Percentiles rank a stretch among this genome's conserved stretches.
Conservation (phyloP, 2,329 filamentous ascomycete genomes). For the Aspergillus jensenii region DNA sequence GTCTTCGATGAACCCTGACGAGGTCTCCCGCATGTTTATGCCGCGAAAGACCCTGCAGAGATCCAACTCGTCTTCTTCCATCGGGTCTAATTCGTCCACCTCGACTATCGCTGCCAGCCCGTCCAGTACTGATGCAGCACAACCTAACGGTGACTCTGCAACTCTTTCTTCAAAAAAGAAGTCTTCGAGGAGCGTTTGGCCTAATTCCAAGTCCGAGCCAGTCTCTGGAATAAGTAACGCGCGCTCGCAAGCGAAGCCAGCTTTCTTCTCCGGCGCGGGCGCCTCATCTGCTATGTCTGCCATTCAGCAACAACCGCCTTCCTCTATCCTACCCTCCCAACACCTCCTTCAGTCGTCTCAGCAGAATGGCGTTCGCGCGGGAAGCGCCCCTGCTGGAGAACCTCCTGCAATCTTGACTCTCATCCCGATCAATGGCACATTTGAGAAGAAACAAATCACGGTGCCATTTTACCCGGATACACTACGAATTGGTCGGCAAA, state of each 20-base stretch:
- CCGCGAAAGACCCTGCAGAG: conserved; percentile 84
- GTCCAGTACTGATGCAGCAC: conserved; percentile 40
- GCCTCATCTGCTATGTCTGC: conserved; percentile 64
- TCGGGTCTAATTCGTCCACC: conserved; percentile 62
- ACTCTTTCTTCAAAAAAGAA: conserved; percentile 49
- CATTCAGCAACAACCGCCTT: conserved; percentile 57
- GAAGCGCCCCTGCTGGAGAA: conserved; percentile 50
- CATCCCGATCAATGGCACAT: conserved; percentile 89
- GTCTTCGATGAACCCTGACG: conserved; percentile 76
- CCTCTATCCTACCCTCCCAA: conserved; percentile 64
- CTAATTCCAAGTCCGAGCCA: conserved; percentile 64
- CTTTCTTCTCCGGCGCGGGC: conserved; percentile 57
- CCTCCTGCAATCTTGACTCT: conserved; percentile 80
- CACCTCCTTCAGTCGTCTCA: conserved; percentile 64
- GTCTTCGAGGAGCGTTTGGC: conserved; percentile 58
- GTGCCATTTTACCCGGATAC: conserved; percentile 95
- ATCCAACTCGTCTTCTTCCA: conserved; percentile 86
- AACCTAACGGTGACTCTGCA: conserved; percentile 37
- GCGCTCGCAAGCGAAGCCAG: conserved; percentile 61
- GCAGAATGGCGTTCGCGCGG: conserved; percentile 56
- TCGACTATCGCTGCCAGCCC: conserved; percentile 37
- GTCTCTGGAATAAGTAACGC: conserved; percentile 62
- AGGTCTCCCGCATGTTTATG: conserved; percentile 83
- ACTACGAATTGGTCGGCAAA: conserved; percentile 90
- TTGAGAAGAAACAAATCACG: conserved; percentile 93